These are phyloP conservation scores for Rachicladosporium sp. DNA, from an alignment of 2,329 filamentous ascomycete species.

Conservation along the genomic window DNA sequence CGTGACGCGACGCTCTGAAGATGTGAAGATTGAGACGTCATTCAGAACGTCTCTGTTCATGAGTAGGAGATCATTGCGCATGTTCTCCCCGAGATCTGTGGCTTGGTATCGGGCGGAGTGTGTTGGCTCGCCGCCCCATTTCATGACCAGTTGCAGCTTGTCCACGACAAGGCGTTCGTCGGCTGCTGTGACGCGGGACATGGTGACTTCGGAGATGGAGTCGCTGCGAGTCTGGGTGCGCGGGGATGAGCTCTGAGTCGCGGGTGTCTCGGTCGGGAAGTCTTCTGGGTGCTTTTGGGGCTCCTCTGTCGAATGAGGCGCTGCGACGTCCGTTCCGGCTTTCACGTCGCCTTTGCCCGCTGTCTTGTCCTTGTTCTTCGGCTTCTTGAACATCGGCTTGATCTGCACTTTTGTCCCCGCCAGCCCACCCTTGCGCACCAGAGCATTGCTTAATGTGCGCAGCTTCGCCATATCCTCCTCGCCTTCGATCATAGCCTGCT, in stretches of 20 bases:
- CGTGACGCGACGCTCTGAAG: constrained; percentile 85
- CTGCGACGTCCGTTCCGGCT: constrained; percentile 17
- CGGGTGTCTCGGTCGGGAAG: constrained; percentile 16
- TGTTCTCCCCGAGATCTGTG: constrained; percentile 86
- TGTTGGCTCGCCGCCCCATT: constrained; percentile 97
- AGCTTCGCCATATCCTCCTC: constrained; percentile 81
- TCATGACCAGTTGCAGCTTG: constrained; percentile 94
- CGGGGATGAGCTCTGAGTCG: constrained; percentile 14
- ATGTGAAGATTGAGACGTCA: constrained; percentile 89
- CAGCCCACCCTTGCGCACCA: constrained; percentile 88
- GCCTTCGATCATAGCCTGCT: constrained; percentile 62
- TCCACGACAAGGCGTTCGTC: constrained; percentile 90
- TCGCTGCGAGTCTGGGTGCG: constrained; percentile 47
- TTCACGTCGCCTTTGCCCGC: constrained; percentile 36
- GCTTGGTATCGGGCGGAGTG: constrained; percentile 94
- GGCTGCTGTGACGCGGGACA: constrained; percentile 85
- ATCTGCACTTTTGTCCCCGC: constrained; percentile 97
- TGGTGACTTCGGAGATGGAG: constrained; percentile 77
- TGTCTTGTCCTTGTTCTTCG: constrained; percentile 35
- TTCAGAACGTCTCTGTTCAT: constrained; percentile 87
- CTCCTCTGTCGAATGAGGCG: constrained; percentile 38
- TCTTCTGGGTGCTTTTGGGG: constrained; percentile 41
- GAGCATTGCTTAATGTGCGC: constrained; percentile 68
- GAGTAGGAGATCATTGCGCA: constrained; percentile 85
- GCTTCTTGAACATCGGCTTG: constrained; percentile 96